Percentiles rank a stretch among this genome's conserved stretches.
phyloP scores from a whole-genome alignment of 306 rosid genomes.

The Castanospermum australe region DNA sequence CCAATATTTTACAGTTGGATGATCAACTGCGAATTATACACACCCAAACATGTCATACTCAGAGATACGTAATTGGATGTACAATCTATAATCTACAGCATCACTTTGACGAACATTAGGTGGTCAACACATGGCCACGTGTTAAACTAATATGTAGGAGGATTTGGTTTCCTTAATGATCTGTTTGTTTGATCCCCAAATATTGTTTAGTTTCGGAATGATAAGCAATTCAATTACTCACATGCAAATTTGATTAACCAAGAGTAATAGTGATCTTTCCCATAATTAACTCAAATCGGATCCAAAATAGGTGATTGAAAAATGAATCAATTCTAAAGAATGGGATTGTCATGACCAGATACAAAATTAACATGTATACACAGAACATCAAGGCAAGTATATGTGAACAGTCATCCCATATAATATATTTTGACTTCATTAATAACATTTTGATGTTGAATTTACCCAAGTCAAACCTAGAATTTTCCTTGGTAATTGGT shows the following conservation, averaged over 20 bases:
- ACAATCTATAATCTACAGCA: neutral
- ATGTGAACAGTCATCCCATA: no score
- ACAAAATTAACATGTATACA: neutral
- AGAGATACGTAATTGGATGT: constrained; percentile 26
- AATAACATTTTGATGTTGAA: neutral
- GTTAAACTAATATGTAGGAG: neutral
- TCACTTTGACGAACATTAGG: neutral
- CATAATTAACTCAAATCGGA: neutral
- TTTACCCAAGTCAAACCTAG: constrained; percentile 3
- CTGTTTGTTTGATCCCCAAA: no score
- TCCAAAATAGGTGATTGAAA: neutral
- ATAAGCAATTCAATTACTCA: neutral
- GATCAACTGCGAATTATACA: neutral
- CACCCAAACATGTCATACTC: constrained; percentile 20
- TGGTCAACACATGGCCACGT: neutral
- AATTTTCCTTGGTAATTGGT: neutral
- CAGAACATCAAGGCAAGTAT: neutral
- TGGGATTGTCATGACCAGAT: neutral
- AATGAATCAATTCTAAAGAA: neutral
- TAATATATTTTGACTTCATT: no score
- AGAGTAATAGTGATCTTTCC: neutral
- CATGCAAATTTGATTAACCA: neutral
- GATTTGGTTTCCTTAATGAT: neutral
- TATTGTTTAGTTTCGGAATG: neutral
- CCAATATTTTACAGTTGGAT: neutral